Evolutionary conservation across 1,284 basidiomycete species (phyloP).

Genomic region (Testicularia cyperi): DNA sequence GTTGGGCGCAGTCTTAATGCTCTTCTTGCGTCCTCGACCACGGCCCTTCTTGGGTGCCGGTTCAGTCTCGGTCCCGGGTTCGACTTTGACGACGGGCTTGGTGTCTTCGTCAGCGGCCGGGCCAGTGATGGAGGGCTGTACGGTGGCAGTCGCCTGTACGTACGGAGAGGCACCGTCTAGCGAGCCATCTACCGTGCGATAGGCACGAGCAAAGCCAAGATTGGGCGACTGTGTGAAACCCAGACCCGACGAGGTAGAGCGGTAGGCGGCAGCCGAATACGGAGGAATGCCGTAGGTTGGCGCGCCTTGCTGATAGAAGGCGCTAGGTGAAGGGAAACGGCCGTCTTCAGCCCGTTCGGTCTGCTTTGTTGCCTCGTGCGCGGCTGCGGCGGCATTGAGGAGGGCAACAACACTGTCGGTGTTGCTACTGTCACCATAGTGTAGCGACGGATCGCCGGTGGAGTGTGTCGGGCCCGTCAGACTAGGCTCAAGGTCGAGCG

Average conservation of each 20-base stretch:
- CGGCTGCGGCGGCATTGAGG: constrained; percentile 36
- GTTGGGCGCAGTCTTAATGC: constrained; percentile 8
- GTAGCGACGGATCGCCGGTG: constrained; percentile 22
- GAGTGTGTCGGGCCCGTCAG: constrained; percentile 21
- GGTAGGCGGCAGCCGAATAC: constrained; percentile 27
- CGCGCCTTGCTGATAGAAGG: constrained; percentile 45
- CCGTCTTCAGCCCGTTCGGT: constrained; percentile 39
- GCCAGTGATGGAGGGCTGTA: constrained; percentile 28
- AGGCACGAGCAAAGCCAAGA: constrained; percentile 33
- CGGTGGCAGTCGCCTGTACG: constrained; percentile 14
- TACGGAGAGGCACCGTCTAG: constrained; percentile 26
- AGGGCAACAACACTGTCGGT: constrained; percentile 38
- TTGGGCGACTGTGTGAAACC: constrained; percentile 41
- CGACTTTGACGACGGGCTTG: constrained; percentile 16
- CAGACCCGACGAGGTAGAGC: constrained; percentile 29
- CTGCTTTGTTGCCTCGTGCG: constrained; percentile 28
- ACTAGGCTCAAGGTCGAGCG: constrained; percentile 32
- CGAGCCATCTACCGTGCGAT: constrained; percentile 22
- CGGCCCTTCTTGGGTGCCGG: constrained; percentile 23
- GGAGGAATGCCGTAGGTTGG: constrained; percentile 42
- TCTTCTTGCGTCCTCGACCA: constrained; percentile 30
- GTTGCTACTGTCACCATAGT: constrained; percentile 41
- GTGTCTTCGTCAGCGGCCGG: constrained; percentile 10
- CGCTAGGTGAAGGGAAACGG: constrained; percentile 45
- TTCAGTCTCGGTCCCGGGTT: constrained; percentile 3